Base-by-base conservation (phyloP, 2,329 filamentous ascomycete genomes). In the Akanthomyces dipterigenus region DNA sequence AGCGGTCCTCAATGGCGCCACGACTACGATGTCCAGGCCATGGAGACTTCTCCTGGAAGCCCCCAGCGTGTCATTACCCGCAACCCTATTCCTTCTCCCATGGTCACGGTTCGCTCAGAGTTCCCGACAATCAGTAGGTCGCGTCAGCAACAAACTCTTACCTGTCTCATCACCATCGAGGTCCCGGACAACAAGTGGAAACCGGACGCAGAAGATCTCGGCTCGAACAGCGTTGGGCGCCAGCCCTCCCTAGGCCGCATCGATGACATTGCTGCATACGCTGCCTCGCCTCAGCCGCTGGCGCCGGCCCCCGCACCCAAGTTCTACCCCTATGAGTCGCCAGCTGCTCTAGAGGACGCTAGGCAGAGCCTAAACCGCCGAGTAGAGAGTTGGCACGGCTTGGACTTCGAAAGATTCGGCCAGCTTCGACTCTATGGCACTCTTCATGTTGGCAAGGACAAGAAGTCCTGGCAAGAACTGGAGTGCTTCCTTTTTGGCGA, bases 301-400 rank as follows among this genome's bases (percentile, higher is more conserved):
- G 79, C 79, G 31, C 49, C 42, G 20, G 46, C 49, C 14, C 50
- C 58, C 2, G 81, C 85, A 9, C 82, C 83, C 2, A 80, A 83
- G 2, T 86, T 89, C 65, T 82, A 84, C 63, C 88, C 88, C 1
- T 90, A 90, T 66, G 91, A 96, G 72, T 83, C 90, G 2, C 80
- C 86, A 3, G 89, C 93, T 67, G 86, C 87, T 5, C 73, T 98
- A 62, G 88, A 95, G 60, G 88, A 93, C 65, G 89, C 95, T 70
- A 96, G 93, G 0, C 91, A 97, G 70, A 90, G 87, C 64, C 77
- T 99, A 62, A 87, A 91, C 62, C 85, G 80, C 50, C 88, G 93
- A n/a, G 95, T 99, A 12, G 95, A 99, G 69, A 97, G 98, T 68
- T 99, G 95, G 95, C 95, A 99, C 72, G 93, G 95, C 0, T 80